Evolutionary conservation across 73 alveolate genomes (phyloP), one percentile per base, ranked within the genome.

Genomic region (Paramecium biaurelia): DNA sequence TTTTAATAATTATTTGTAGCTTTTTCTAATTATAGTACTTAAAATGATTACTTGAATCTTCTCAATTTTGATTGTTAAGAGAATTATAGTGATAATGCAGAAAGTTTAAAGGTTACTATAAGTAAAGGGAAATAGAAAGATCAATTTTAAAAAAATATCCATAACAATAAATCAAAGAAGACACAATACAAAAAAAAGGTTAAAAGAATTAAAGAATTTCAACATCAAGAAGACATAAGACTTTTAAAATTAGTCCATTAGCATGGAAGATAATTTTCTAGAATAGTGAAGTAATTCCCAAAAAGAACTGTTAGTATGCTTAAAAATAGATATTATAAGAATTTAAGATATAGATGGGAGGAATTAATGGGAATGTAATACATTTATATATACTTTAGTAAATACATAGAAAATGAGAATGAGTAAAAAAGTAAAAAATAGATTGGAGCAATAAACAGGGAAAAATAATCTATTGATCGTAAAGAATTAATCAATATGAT

Each of bases 301-400:
- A 41, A 37, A 34, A 74, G 59, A 15, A 74, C 87, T 11, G 30
- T 34, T 23, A 74, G 67, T 74, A 74, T 74, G 87, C 57, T 74
- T 12, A 74, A 74, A 37, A 74, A 74, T 41, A 34, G 87, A 74
- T 74, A 74, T 41, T 74, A 74, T 14, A 74, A 74, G 45, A 37
- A 28, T 21, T 15, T 74, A 15, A 32, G 87, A 37, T 74, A 37
- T 35, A 34, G 45, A 37, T 74, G 87, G 87, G 87, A 74, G n/a
- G 45, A 53, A 53, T 18, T 53, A 21, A 1, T 53, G 68, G 68
- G 68, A 53, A 53, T 53, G 68, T 53, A 53, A 53, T 8, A 53
- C 26, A 53, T 53, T 18, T 5, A 53, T 18, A 53, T 53, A 53
- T 53, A 53, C 0, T 0, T 18, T n/a, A 53, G 68, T 3, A 23